Percentiles rank a stretch among this genome's conserved stretches.
phyloP scores from a whole-genome alignment of 805 yeast species.

The Torulaspora quercuum region DNA sequence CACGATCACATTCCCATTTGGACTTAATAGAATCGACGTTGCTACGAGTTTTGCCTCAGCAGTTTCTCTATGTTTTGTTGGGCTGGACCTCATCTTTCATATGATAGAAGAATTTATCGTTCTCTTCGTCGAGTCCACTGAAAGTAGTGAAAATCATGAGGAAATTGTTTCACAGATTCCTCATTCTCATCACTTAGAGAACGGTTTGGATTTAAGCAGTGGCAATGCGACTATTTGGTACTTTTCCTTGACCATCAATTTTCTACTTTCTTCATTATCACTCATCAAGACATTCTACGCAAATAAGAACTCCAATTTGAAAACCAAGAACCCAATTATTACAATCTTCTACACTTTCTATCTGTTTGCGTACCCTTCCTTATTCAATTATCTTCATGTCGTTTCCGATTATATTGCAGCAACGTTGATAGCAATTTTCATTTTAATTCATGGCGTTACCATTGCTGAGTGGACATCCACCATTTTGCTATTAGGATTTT shows the following conservation, averaged over 20 bases:
- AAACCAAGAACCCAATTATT: constrained; percentile 35
- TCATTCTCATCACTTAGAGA: constrained; percentile 33
- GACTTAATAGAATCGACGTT: constrained; percentile 87
- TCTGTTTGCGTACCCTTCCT: constrained; percentile 27
- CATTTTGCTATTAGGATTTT: constrained; percentile 35
- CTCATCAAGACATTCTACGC: constrained; percentile 29
- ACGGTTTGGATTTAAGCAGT: constrained; percentile 3
- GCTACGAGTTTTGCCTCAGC: constrained; percentile 83
- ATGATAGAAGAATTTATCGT: constrained; percentile 70
- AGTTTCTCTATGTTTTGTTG: constrained; percentile 83
- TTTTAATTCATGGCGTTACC: constrained; percentile 32
- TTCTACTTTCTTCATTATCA: constrained; percentile 25
- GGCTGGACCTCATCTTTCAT: constrained; percentile 84
- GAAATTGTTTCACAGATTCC: constrained; percentile 35
- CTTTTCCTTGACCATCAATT: constrained; percentile 18
- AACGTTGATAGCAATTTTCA: constrained; percentile 27
- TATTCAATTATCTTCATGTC: constrained; percentile 21
- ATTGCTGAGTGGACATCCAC: constrained; percentile 38
- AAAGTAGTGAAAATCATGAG: constrained; percentile 28
- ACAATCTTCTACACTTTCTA: constrained; percentile 33
- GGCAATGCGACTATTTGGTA: constrained; percentile 30
- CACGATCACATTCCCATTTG: constrained; percentile 85
- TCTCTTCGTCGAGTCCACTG: constrained; percentile 32
- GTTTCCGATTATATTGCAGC: constrained; percentile 33
- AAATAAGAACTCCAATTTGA: constrained; percentile 30